Evolutionary conservation across 2,329 filamentous ascomycete genomes (phyloP), one percentile per base, ranked within the genome.

Genomic region (Cytospora leucostoma): DNA sequence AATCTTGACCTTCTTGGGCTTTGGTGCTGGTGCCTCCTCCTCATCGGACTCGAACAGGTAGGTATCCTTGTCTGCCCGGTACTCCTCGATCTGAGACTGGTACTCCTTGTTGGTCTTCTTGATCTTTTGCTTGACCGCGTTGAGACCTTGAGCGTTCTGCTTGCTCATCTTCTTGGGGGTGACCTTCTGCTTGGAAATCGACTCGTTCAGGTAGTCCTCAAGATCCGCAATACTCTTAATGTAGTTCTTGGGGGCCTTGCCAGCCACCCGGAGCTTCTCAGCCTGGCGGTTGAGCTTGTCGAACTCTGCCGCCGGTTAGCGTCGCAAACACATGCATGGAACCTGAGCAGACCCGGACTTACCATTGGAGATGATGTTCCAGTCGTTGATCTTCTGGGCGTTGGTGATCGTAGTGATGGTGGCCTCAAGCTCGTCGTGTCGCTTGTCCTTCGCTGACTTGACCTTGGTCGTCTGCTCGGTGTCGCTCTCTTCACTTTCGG

Each of bases 31-130:
- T 40, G 89, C 88, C 71, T 90, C 89, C 68, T 93, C 90, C 59
- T 92, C 88, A 27, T 93, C 88, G 52, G 91, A 91, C 38, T 66
- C 64, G 75, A 90, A 88, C 91, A 97, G 93, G 79, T 89, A 98
- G 19, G 80, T 88, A 68, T 94, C 92, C 77, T 94, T 92, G 77
- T 96, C 87, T 67, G 86, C 88, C 70, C 91, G 85, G 82, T 94
- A 99, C 68, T 88, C 85, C 70, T 97, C 92, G 71, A 99, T 89
- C 74, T 97, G 91, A 67, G 85, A 82, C 73, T 92, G 87, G 79
- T 94, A 94, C 68, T 98, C 94, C 80, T 96, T 96, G 84, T 94
- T 96, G 80, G 94, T 94, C 86, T 97, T 98, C 87, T 94, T 93
- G 82, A 99, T 92, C 80, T 93, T 93, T 78, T 99, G 95, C 81